Evolutionary conservation across 306 rosid genomes (phyloP), one percentile per base, ranked within the genome.

Genomic region (Glycyrrhiza uralensis): DNA sequence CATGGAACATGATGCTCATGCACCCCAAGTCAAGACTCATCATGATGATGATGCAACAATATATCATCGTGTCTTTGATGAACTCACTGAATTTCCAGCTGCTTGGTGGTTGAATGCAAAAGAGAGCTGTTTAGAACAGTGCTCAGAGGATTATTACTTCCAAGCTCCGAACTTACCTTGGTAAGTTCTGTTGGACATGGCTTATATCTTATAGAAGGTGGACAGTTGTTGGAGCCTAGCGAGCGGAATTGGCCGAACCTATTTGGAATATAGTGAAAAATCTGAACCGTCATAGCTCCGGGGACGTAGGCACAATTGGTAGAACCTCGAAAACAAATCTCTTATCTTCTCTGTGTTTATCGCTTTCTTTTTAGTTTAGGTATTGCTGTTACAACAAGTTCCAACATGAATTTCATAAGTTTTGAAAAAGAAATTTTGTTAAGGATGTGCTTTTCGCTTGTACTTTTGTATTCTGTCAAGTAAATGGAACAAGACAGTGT

Each of bases 151-250:
- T 46, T 77, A 82, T 46, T 77, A 55, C 72, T 79, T 76, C 28
- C 80, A 73, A 69, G 82, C 80, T 84, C 84, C 82, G 41, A 72
- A 80, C 58, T 81, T 89, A 60, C 81, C 92, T 74, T 71, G 90
- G 92, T 87, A 81, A 81, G 86, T 50, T 30, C n/a, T n/a, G n/a
- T n/a, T n/a, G n/a, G n/a, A n/a, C n/a, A n/a, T n/a, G n/a, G n/a
- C n/a, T n/a, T n/a, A n/a, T n/a, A n/a, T n/a, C n/a, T n/a, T n/a
- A n/a, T n/a, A n/a, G n/a, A n/a, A n/a, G n/a, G n/a, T n/a, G n/a
- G n/a, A n/a, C n/a, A n/a, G n/a, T n/a, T n/a, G n/a, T n/a, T n/a
- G n/a, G n/a, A n/a, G n/a, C n/a, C n/a, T n/a, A n/a, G n/a, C n/a
- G n/a, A n/a, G n/a, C n/a, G n/a, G n/a, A n/a, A n/a, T n/a, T n/a